Evolutionary conservation across 768 basidiomycete species (phyloP), one percentile per base, ranked within the genome.

Genomic region (Mycena epipterygia): DNA sequence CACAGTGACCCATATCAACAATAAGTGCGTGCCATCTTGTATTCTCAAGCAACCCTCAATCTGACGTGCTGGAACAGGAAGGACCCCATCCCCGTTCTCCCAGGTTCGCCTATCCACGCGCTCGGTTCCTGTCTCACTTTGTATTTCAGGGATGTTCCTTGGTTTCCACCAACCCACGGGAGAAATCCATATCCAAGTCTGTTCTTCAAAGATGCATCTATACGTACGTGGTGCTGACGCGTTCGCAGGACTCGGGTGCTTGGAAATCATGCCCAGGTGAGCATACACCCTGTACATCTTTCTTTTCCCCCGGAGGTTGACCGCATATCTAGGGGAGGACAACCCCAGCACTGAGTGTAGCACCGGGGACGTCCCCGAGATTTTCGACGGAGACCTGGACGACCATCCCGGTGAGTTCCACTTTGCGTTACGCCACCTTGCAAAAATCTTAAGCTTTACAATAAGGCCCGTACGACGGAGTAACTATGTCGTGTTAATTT

Each of bases 231-330:
- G 17, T 57, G 17, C 32, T 68, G 29, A 61, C 35, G 44, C 17
- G 13, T 17, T 41, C 11, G 21, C 41, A 72, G 61, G 72, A 79
- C 30, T 81, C 79, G 3, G 83, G 81, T 0, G 77, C 80, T n/a
- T 93, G 91, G 91, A 77, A 83, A 25, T 67, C 79, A 6, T 93
- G 91, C 70, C 84, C 89, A 12, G 88, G 89, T 85, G 61, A 63
- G 76, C 5, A 27, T 69, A 16, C 29, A 33, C 2, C 3, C 4
- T 12, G 17, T 4, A 12, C 44, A 52, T 4, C 6, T 9, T 5
- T 27, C 29, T 27, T 17, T n/a, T 46, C 46, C 16, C 30, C 76
- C 73, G n/a, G n/a, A n/a, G n/a, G 46, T 17, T 46, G n/a, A 46
- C 75, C 52, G 42, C 14, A 21, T 19, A 11, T 25, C 21, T 58